Evolutionary conservation across 1,139 yeast species (phyloP), one percentile per base, ranked within the genome.

Genomic region (Debaryomycetaceae sp.): DNA sequence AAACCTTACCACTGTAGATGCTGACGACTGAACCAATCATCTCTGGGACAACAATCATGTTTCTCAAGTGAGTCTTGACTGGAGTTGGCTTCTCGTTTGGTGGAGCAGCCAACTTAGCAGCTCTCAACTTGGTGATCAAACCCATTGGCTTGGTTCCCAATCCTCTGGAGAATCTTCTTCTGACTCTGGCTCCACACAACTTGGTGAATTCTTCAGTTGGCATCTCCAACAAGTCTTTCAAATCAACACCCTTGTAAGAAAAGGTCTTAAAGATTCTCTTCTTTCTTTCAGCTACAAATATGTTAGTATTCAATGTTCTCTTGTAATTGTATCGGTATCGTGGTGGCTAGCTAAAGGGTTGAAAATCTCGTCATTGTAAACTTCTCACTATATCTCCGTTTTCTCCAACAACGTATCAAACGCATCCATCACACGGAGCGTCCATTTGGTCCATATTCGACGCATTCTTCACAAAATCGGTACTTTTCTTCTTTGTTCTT

Each of bases 121-220:
- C 92, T 81, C 96, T 89, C 75, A 94, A 87, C 81, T 94, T 94
- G 81, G 87, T 89, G 78, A 92, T 84, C 75, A 94, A 82, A 74
- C 95, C 95, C 85, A 83, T 85, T 78, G 96, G 95, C 81, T 87
- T 88, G 73, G 87, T 73, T 71, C 88, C 92, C 67, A 91, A 81
- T 78, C 98, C 98, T 81, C 96, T 87, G 73, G 91, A 85, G 79
- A 91, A 87, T 87, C 96, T 89, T 87, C 98, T 87, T 85, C 98
- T 91, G 70, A 92, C 96, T 82, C 98, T 88, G 67, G 98, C 95
- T 70, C 87, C 88, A 69, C 96, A 89, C 70, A 92, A 81, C 76
- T 89, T 85, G 76, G 94, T 85, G 78, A 94, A 91, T 70, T 92
- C 98, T 79, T 91, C 97, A 63, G 91, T 87, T 74, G 91, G 81